Conservation (phyloP, 169 alveolate species). For the Plasmodium coatneyi region DNA sequence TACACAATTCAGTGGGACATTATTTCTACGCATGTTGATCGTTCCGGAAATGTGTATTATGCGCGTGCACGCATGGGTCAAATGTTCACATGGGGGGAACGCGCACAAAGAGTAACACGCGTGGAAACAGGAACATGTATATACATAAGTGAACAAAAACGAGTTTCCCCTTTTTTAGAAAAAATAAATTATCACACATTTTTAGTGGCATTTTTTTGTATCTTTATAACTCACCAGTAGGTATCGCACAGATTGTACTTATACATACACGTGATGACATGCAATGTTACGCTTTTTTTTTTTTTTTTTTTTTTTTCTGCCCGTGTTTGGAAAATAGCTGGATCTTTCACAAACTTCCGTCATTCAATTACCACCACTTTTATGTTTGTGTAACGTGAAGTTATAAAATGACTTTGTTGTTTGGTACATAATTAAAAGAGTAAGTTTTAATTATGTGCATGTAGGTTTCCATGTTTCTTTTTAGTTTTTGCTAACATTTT, state of each 20-base stretch:
- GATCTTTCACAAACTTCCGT: constrained; percentile 3
- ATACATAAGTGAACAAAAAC: not conserved
- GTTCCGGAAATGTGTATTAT: not conserved
- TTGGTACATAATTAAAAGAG: constrained; percentile 40
- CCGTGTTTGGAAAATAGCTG: constrained; percentile 8
- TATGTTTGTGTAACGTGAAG: constrained; percentile 15
- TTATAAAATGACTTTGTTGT: constrained; percentile 42
- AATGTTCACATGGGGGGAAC: not conserved
- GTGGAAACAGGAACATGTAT: constrained; percentile 8
- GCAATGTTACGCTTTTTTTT: not conserved
- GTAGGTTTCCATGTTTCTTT: not conserved
- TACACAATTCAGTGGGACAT: constrained; percentile 1
- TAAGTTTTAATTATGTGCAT: constrained; percentile 1
- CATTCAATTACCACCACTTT: constrained; percentile 1
- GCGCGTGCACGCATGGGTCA: not conserved
- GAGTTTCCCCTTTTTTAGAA: not conserved
- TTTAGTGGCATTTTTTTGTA: not conserved
- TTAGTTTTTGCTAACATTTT: not conserved
- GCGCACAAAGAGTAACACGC: not conserved
- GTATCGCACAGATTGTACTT: not conserved
- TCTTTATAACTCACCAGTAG: not conserved
- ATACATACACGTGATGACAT: not conserved
- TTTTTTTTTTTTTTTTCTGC: not conserved
- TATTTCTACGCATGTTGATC: constrained; percentile 43
- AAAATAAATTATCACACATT: not conserved